A percentile compares a stretch with the other conserved stretches of the same genome.
Conservation (phyloP, 345 rosid species). For the Camelina sativa region DNA sequence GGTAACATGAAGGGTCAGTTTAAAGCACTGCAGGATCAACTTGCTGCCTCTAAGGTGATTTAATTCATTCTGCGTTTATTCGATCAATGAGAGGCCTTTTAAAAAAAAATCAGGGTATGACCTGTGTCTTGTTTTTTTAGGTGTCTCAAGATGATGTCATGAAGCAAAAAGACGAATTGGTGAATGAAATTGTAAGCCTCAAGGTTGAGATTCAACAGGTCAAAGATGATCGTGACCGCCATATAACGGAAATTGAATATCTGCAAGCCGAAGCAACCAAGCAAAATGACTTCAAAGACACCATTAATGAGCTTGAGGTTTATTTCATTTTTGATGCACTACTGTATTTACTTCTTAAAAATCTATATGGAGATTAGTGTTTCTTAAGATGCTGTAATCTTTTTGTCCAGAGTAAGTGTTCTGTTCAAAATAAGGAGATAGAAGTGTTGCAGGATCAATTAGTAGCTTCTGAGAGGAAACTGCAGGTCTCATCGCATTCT, state of each 20-base stretch:
- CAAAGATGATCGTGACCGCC: slow-evolving; percentile 72
- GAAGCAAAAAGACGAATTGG: slow-evolving; percentile 73
- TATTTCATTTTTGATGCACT: slow-evolving; percentile 26
- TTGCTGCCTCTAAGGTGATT: slow-evolving; percentile 71
- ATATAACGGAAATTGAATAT: slow-evolving; percentile 54
- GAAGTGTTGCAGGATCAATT: slow-evolving; percentile 68
- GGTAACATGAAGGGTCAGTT: slow-evolving; percentile 75
- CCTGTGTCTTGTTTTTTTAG: slow-evolving; percentile 46
- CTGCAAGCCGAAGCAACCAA: slow-evolving; percentile 60
- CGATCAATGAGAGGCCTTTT: slow-evolving; percentile 22
- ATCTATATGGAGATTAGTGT: slow-evolving; percentile 1
- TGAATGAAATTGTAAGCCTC: slow-evolving; percentile 68
- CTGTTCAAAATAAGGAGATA: slow-evolving; percentile 69
- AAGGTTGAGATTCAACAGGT: slow-evolving; percentile 71
- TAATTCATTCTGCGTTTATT: slow-evolving; percentile 35
- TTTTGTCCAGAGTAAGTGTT: slow-evolving; percentile 64
- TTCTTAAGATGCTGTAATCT: slow-evolving; percentile 19
- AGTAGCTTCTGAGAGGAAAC: slow-evolving; percentile 66
- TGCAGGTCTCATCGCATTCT: slow-evolving; percentile 57
- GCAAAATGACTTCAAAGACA: slow-evolving; percentile 66
- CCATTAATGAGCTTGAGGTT: slow-evolving; percentile 86
- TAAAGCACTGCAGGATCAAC: slow-evolving; percentile 78
- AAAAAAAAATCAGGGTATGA: slow-evolving; percentile 10
- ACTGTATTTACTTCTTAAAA: not conserved
- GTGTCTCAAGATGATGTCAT: slow-evolving; percentile 74